phyloP scores from a whole-genome alignment of 345 rosid species.

The Arabidopsis thaliana region TAIR10.1 NC_003070.9:21235001-21235500 shows the following conservation, averaged over 20 bases:
- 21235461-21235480: not conserved
- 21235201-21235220: not conserved
- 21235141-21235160: not conserved
- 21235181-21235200: slow-evolving; percentile 10
- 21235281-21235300: slow-evolving; percentile 10
- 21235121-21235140: not conserved
- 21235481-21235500: too few species aligned
- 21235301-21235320: slow-evolving; percentile 13
- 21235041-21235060: slow-evolving; percentile 62
- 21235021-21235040: slow-evolving; percentile 53
- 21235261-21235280: slow-evolving; percentile 37
- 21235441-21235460: not conserved
- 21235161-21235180: slow-evolving; percentile 9
- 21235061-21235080: slow-evolving; percentile 44
- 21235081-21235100: slow-evolving; percentile 34
- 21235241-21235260: slow-evolving; percentile 11
- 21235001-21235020: slow-evolving; percentile 53
- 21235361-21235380: not conserved
- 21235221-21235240: slow-evolving; percentile 25
- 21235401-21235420: not conserved
- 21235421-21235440: not conserved
- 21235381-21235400: not conserved
- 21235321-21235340: slow-evolving; percentile 9
- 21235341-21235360: slow-evolving; percentile 2
- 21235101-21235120: not conserved